phyloP scores from a whole-genome alignment of 768 basidiomycete genomes.

The Phylloporus sp. region DNA sequence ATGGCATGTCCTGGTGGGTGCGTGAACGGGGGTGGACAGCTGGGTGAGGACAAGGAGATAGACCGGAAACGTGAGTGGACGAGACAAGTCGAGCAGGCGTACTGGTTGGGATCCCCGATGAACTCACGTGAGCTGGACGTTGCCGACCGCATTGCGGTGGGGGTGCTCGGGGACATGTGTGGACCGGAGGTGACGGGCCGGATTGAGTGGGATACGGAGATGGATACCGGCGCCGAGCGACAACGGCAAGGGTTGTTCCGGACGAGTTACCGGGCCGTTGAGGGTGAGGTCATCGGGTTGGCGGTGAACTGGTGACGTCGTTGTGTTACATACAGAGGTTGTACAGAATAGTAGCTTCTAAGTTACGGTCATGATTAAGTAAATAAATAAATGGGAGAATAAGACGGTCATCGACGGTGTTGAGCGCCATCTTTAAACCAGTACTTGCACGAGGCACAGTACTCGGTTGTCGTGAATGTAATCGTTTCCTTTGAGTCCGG shows the following conservation, averaged over 20 bases:
- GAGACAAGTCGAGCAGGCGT: constrained; percentile 71
- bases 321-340: constrained; percentile 14
- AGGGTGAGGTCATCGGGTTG: constrained; percentile 76
- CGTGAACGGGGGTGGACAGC: constrained; percentile 95
- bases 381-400: constrained; percentile 21
- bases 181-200: constrained; percentile 29
- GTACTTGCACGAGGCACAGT: constrained; percentile 56
- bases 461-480: constrained; percentile 46
- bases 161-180: constrained; percentile 42
- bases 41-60: constrained; percentile 49
- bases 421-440: constrained; percentile 50
- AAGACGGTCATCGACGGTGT: constrained; percentile 29
- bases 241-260: constrained; percentile 53
- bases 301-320: constrained; percentile 65
- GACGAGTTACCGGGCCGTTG: constrained; percentile 81
- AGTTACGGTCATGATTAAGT: constrained; percentile 26
- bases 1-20: constrained; percentile 99
- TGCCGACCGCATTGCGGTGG: constrained; percentile 38
- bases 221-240: constrained; percentile 44
- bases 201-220: constrained; percentile 31
- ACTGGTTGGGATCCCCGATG: constrained; percentile 55
- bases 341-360: constrained; percentile 30
- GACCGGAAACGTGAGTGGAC: constrained; percentile 85
- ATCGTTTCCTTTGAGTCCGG: constrained; percentile 67
- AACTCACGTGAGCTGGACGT: constrained; percentile 4